phyloP scores from a whole-genome alignment of 2,329 filamentous ascomycete species.

The Blastomyces gilchristii region DNA sequence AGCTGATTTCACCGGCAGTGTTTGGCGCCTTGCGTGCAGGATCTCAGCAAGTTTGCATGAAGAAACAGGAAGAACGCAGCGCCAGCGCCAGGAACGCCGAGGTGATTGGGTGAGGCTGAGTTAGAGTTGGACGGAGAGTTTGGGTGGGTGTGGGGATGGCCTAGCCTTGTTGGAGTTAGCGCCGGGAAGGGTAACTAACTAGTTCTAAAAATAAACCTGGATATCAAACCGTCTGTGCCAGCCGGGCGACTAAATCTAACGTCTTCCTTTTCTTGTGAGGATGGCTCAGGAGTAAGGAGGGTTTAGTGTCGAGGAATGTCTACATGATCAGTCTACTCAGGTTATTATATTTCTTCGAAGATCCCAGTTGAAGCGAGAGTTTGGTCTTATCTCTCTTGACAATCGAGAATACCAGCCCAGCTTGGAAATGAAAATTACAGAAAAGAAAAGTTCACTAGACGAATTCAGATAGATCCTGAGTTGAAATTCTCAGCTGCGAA shows the following conservation, averaged over 20 bases:
- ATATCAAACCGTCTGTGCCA: neutral
- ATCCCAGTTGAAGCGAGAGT: too few relatives aligned
- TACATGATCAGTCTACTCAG: too few relatives aligned
- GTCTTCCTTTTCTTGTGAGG: too few relatives aligned
- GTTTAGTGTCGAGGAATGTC: too few relatives aligned
- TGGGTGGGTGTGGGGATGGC: neutral
- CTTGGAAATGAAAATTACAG: too few relatives aligned
- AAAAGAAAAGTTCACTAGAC: neutral
- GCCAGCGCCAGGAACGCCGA: slow-evolving; percentile 3
- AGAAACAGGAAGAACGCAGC: neutral
- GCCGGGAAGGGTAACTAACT: neutral
- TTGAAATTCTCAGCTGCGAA: neutral
- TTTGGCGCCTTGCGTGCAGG: neutral
- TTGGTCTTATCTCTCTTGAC: too few relatives aligned
- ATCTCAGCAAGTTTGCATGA: neutral
- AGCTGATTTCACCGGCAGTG: neutral
- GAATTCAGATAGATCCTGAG: neutral
- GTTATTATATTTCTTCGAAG: too few relatives aligned
- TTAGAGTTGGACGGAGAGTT: neutral
- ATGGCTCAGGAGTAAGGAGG: too few relatives aligned
- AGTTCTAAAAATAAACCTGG: neutral
- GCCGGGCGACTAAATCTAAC: too few relatives aligned
- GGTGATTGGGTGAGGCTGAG: neutral
- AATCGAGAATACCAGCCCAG: too few relatives aligned
- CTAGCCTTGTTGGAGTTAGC: neutral